Base-by-base conservation (phyloP, 2,329 filamentous ascomycete species). In the Hortaea sp. region DNA sequence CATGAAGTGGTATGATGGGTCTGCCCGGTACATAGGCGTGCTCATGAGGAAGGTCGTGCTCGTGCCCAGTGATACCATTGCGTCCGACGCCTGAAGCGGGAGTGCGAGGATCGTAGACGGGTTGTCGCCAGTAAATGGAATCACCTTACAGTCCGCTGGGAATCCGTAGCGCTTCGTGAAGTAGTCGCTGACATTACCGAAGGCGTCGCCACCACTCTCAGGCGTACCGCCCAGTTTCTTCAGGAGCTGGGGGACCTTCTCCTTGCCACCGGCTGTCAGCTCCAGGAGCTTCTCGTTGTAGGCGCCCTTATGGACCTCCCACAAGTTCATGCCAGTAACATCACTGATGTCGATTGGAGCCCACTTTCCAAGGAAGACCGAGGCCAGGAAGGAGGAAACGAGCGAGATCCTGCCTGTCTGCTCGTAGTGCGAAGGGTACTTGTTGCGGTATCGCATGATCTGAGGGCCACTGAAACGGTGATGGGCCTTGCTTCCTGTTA, bases 381-480 rank as follows among this genome's bases (percentile, higher is more conserved):
- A 95, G 2, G 90, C 89, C 43, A 97, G 75, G 73, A 95, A 98
- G 0, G 90, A 95, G 0, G 90, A 97, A 10, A 95, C 89, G 40
- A 97, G 82, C 1, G 88, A 94, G 62, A 98, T 95, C 47, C 88
- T 81, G 7, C 81, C 75, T 0, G 92, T 95, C 29, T 79, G 77
- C 50, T 77, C 74, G 67, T 97, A 97, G 55, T 88, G 83, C 4
- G 85, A 77, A 1, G 90, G 87, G 53, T 89, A 78, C 53, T 85
- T 85, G 47, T 80, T 77, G 55, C 84, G 82, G 64, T 95, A 88
- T 9, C 89, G 80, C 66, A 95, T 78, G 58, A 98, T 97, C 66
- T 98, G 92, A 3, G 88, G 85, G n/a, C 92, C 92, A 28, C 90
- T 97, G 71, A 98, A 98, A 51, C 92, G 84, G 85, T 97, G 92